Conservation (phyloP, 2,329 filamentous ascomycete genomes). For the Colletotrichum sp. region DNA sequence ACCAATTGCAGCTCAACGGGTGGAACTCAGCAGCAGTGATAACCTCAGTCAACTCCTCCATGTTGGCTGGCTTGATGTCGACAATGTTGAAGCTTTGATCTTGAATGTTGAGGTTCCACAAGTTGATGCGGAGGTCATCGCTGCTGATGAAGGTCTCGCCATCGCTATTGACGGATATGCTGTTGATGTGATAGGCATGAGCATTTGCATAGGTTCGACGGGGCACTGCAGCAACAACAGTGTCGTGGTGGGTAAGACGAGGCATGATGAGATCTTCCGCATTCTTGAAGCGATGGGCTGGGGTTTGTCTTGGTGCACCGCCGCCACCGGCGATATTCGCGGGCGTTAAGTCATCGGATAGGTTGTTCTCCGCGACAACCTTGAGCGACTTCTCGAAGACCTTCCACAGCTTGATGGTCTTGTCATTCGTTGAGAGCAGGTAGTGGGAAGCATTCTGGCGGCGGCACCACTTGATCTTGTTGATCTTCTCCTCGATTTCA, state of each 20-base stretch:
- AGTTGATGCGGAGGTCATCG: conserved; percentile 95
- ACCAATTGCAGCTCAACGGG: conserved; percentile 97
- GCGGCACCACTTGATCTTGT: conserved; percentile 99
- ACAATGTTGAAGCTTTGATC: conserved; percentile 99
- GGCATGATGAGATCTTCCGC: conserved; percentile 89
- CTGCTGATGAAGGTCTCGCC: conserved; percentile 99
- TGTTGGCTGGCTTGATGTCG: conserved; percentile 99
- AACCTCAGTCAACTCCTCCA: conserved; percentile 99
- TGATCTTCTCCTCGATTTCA: conserved; percentile 99
- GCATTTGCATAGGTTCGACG: conserved; percentile 97
- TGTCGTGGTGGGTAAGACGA: conserved; percentile 96
- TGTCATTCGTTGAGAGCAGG: conserved; percentile 97
- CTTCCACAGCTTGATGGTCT: conserved; percentile 99
- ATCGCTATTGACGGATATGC: conserved; percentile 99
- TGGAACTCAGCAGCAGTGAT: conserved; percentile 99
- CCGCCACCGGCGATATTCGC: conserved; percentile 74
- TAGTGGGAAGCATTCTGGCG: conserved; percentile 99
- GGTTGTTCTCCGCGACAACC: conserved; percentile 98
- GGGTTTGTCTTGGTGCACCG: conserved; percentile 75
- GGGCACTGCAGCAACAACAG: conserved; percentile 94
- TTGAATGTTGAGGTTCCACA: conserved; percentile 99
- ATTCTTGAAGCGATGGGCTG: conserved; percentile 77
- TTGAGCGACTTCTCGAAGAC: conserved; percentile 99
- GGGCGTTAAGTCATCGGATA: conserved; percentile 92
- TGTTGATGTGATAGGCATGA: conserved; percentile 99